phyloP scores from a whole-genome alignment of 2,329 filamentous ascomycete genomes.

The Spiromastix sp. region DNA sequence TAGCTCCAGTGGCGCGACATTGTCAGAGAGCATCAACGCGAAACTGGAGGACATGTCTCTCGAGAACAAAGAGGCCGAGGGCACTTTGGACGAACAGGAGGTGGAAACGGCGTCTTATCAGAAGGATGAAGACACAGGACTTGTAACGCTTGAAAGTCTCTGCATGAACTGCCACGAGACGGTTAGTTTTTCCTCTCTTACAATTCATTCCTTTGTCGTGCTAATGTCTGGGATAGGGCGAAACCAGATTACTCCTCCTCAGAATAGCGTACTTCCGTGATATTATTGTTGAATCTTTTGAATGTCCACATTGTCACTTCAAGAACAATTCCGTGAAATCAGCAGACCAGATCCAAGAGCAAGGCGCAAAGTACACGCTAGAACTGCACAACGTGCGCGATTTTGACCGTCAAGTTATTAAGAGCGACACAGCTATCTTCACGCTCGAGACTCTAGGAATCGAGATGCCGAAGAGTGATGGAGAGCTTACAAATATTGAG shows the following conservation, averaged over 20 bases:
- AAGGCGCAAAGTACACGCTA: constrained; percentile 74
- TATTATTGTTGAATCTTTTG: constrained; percentile 94
- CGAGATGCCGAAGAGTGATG: constrained; percentile 82
- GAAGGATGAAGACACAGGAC: constrained; percentile 30
- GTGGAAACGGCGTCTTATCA: no score
- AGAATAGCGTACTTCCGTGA: constrained; percentile 96
- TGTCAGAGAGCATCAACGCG: no score
- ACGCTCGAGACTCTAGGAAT: constrained; percentile 86
- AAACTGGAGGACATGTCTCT: no score
- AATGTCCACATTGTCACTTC: constrained; percentile 79
- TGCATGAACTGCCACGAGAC: constrained; percentile 82
- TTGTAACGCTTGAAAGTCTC: constrained; percentile 52
- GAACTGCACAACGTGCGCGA: constrained; percentile 63
- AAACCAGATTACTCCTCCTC: constrained; percentile 77
- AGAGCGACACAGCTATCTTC: constrained; percentile 77
- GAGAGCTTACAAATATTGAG: constrained; percentile 89
- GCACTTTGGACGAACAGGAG: no score
- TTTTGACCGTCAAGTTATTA: constrained; percentile 78
- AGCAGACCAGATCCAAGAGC: constrained; percentile 82
- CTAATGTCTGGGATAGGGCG: constrained; percentile 47
- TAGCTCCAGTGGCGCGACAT: no score
- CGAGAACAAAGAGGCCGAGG: no score
- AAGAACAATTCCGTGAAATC: constrained; percentile 91
- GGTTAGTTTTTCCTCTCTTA: constrained; percentile 33
- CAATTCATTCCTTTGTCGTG: not conserved